Evolutionary conservation across 2,329 filamentous ascomycete species (phyloP), one percentile per base, ranked within the genome.

Genomic region (Fonsecaea erecta): DNA sequence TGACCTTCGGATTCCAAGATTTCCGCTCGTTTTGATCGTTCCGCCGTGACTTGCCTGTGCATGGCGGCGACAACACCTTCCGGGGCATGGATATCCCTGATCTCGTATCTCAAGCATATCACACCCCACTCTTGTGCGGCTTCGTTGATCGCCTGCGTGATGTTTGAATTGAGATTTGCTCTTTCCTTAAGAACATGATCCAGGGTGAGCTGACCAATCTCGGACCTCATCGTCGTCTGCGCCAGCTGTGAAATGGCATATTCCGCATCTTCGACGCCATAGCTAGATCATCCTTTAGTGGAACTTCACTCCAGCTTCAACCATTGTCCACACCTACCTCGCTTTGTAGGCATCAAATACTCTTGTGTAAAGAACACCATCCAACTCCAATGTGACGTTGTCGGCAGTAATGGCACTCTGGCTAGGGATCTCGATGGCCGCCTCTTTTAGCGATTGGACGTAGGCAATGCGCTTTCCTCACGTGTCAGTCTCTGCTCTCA

Each of bases 291-390:
- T 32, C 43, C 11, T 68, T 68, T 58, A 64, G 52, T n/a, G 16
- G 7, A 16, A 21, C 8, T 58, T 40, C 16, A 18, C 12, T 26
- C 16, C 12, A 11, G 2, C 18, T 18, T 53, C 34, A 28, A 32
- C 11, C 30, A 32, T 32, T 12, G 9, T 6, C 6, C 30, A n/a
- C 54, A 7, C 84, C 74, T 79, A 94, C 90, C 91, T 95, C 18
- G 95, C 95, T 81, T 98, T 99, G 80, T 97, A 99, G 11, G 95
- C 94, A 78, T 99, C 95, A 77, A 98, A 97, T 1, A 99, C 93
- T 64, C 95, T 85, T 5, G 95, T 99, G 77, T 96, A 99, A 58
- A 99, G 81, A 43, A 99, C 92, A 71, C 95, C 95, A 77, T 99
- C 95, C 40, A 99, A 85, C 79, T 98, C 95, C 67, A 99, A 82